A percentile compares a stretch with the other conserved stretches of the same genome.
Evolutionary conservation across 2,329 filamentous ascomycete species (phyloP).

Genomic region (Rhynchosporium secalis): DNA sequence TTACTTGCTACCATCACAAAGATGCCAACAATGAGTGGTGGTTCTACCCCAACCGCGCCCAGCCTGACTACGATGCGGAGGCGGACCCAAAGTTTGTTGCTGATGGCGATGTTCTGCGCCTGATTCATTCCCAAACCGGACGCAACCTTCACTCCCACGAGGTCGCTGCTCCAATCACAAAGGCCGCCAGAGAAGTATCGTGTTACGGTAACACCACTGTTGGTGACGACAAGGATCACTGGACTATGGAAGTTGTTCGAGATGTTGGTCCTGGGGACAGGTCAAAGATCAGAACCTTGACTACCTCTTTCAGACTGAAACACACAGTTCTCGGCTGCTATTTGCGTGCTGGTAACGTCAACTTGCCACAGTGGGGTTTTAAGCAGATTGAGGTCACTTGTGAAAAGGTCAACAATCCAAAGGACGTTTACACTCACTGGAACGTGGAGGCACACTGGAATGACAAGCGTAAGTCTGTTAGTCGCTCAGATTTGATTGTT

Average conservation of each 20-base stretch:
- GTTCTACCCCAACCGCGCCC: slow-evolving; percentile 87
- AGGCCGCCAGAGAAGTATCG: slow-evolving; percentile 89
- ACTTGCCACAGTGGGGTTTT: slow-evolving; percentile 98
- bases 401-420: slow-evolving; percentile 86
- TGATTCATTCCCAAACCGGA: slow-evolving; percentile 93
- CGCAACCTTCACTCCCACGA: slow-evolving; percentile 96
- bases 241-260: slow-evolving; percentile 86
- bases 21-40: slow-evolving; percentile 99
- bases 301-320: slow-evolving; percentile 86
- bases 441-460: slow-evolving; percentile 96
- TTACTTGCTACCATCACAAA: slow-evolving; percentile 99
- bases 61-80: slow-evolving; percentile 71
- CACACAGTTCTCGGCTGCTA: slow-evolving; percentile 87
- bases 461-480: slow-evolving; percentile 72
- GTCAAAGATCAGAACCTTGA: slow-evolving; percentile 84
- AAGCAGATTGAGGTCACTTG: slow-evolving; percentile 99
- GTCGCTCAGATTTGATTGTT: slow-evolving; percentile 3
- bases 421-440: slow-evolving; percentile 96
- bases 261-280: slow-evolving; percentile 79
- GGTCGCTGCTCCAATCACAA: slow-evolving; percentile 84
- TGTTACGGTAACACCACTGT: slow-evolving; percentile 94
- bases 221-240: slow-evolving; percentile 97
- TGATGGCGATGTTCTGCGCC: slow-evolving; percentile 75
- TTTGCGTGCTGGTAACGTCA: slow-evolving; percentile 90
- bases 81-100: slow-evolving; percentile 72